Evolutionary conservation across 2,329 filamentous ascomycete species (phyloP).

Genomic region (Colletotrichum gigasporum): DNA sequence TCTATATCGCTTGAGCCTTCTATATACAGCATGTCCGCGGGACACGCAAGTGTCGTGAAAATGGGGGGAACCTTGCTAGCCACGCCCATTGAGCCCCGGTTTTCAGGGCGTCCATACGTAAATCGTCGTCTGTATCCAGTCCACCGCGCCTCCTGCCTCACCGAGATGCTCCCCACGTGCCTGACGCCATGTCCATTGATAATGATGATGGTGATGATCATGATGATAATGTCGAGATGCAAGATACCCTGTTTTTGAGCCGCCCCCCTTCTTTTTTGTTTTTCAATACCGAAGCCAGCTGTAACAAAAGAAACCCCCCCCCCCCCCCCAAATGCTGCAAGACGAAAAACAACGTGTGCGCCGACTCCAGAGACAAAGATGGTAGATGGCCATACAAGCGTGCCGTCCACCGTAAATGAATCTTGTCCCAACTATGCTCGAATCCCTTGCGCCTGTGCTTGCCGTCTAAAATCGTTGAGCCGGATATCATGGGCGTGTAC

Average conservation of each 20-base stretch:
- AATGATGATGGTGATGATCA: slow-evolving; percentile 13
- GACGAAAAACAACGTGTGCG: background rate
- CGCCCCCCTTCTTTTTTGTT: slow-evolving; percentile 24
- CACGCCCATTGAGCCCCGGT: background rate
- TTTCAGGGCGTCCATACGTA: background rate
- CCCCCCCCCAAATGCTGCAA: background rate
- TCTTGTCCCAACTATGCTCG: slow-evolving; percentile 8
- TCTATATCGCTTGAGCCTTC: slow-evolving; percentile 2
- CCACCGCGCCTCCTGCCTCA: slow-evolving; percentile 8
- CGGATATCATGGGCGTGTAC: slow-evolving; percentile 22
- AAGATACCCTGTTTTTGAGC: slow-evolving; percentile 24
- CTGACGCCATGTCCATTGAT: slow-evolving; percentile 18
- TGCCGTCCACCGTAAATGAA: background rate
- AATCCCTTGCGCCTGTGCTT: slow-evolving; percentile 30
- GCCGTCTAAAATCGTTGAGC: slow-evolving; percentile 27
- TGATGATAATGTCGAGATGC: slow-evolving; percentile 24
- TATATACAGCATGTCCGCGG: slow-evolving; percentile 1
- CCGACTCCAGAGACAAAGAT: slow-evolving; percentile 16
- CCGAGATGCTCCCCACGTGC: slow-evolving; percentile 17
- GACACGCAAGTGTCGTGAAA: slow-evolving; percentile 2
- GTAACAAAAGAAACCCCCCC: background rate
- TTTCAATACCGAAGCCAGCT: slow-evolving; percentile 8
- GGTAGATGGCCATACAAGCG: background rate
- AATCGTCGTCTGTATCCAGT: slow-evolving; percentile 17
- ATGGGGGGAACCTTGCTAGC: background rate